phyloP scores from a whole-genome alignment of 345 rosid species.

The Arabis alpina region DNA sequence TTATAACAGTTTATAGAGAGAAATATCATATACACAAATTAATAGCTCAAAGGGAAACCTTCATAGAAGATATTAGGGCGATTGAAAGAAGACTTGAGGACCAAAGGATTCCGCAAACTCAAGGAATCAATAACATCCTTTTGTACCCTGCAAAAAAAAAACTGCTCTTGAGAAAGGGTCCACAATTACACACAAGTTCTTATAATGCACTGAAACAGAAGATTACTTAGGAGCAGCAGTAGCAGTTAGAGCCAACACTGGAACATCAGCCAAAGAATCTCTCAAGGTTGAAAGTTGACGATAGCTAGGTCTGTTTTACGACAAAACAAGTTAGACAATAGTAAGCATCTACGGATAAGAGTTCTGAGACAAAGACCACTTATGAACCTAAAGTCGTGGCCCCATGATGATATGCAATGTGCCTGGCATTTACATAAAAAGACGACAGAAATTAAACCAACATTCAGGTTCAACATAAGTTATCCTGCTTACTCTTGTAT shows the following conservation, averaged over 20 bases:
- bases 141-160: slow-evolving; percentile 72
- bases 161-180: slow-evolving; percentile 19
- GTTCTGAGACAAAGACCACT: slow-evolving; percentile 22
- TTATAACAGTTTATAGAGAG: slow-evolving; percentile 6
- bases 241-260: slow-evolving; percentile 90
- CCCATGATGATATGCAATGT: slow-evolving; percentile 98
- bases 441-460: slow-evolving; percentile 15
- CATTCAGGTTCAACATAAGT: slow-evolving; percentile 19
- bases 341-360: not conserved
- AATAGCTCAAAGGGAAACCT: slow-evolving; percentile 55
- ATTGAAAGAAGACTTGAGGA: slow-evolving; percentile 90
- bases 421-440: slow-evolving; percentile 63
- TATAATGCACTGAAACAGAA: slow-evolving; percentile 24
- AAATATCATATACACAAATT: slow-evolving; percentile 1
- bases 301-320: slow-evolving; percentile 71
- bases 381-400: slow-evolving; percentile 95
- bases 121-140: slow-evolving; percentile 84
- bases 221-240: slow-evolving; percentile 93
- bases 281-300: slow-evolving; percentile 87
- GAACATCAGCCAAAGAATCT: slow-evolving; percentile 71
- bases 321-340: slow-evolving; percentile 18
- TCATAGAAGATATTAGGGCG: slow-evolving; percentile 92
- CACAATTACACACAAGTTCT: slow-evolving; percentile 4
- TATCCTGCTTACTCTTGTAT: slow-evolving; percentile 16
- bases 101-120: slow-evolving; percentile 73